phyloP scores from a whole-genome alignment of 1,284 basidiomycete genomes.

The Rhodofomes roseus region DNA sequence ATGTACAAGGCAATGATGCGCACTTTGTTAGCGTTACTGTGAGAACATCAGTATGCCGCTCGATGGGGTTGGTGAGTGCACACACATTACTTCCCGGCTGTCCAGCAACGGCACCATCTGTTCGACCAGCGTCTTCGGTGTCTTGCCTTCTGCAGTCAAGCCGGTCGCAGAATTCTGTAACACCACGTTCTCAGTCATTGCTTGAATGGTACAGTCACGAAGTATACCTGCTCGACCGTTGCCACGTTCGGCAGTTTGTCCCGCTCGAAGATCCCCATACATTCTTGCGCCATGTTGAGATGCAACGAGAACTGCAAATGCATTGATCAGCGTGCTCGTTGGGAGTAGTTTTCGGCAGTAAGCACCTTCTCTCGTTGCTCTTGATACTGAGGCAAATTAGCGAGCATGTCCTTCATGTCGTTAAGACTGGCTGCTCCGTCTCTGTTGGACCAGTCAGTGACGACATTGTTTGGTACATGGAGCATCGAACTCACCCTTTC shows the following conservation, averaged over 20 bases:
- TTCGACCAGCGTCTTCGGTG: slow-evolving; percentile 90
- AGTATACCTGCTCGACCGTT: slow-evolving; percentile 85
- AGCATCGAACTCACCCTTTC: slow-evolving; percentile 54
- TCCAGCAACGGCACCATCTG: slow-evolving; percentile 98
- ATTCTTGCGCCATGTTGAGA: slow-evolving; percentile 96
- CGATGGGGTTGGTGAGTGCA: background rate
- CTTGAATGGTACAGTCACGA: background rate
- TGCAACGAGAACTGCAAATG: slow-evolving; percentile 86
- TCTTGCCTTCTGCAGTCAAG: slow-evolving; percentile 83
- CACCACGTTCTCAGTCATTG: slow-evolving; percentile 2
- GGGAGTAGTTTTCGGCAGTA: background rate
- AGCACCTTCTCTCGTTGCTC: slow-evolving; percentile 89
- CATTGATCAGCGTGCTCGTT: background rate
- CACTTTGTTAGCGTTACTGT: slow-evolving; percentile 87
- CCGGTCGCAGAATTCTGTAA: slow-evolving; percentile 92
- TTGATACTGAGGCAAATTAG: slow-evolving; percentile 91
- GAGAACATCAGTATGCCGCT: background rate
- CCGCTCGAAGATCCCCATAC: slow-evolving; percentile 91
- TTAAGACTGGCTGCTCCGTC: slow-evolving; percentile 86
- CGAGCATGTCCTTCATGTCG: slow-evolving; percentile 99
- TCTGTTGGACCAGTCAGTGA: slow-evolving; percentile 30
- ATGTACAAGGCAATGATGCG: slow-evolving; percentile 97
- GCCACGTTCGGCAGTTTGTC: slow-evolving; percentile 85
- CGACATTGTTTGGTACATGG: background rate
- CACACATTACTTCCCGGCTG: slow-evolving; percentile 77